Conservation (phyloP, 1,284 basidiomycete genomes). For the Tylopilus orsonianus region DNA sequence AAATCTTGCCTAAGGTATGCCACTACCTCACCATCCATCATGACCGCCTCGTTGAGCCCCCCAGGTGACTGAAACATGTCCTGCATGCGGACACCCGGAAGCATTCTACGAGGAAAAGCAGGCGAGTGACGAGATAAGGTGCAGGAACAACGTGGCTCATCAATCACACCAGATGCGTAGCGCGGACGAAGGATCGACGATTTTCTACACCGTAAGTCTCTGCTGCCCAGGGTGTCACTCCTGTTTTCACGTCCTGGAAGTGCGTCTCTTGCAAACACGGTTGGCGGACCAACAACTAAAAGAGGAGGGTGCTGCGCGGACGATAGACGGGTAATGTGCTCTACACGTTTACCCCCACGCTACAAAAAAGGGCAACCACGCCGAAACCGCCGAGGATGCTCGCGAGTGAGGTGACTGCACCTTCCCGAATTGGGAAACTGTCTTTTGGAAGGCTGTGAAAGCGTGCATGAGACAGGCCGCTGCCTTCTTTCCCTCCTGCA, state of each 20-base stretch:
- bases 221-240: conserved; percentile 1
- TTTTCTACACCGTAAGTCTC: conserved; percentile 68
- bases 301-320: background rate
- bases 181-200: conserved; percentile 89
- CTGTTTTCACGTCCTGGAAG: conserved; percentile 36
- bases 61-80: conserved; percentile 92
- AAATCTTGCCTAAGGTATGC: conserved; percentile 69
- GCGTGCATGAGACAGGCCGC: conserved; percentile 13
- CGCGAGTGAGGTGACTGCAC: conserved; percentile 66
- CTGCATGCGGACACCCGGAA: conserved; percentile 81
- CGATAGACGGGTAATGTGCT: conserved; percentile 3
- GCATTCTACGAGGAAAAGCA: conserved; percentile 80
- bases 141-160: background rate
- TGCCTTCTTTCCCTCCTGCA: conserved; percentile 14
- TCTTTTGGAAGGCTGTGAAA: conserved; percentile 66
- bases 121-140: conserved; percentile 39
- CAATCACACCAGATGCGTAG: conserved; percentile 64
- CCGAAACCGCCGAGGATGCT: conserved; percentile 83
- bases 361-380: conserved; percentile 84
- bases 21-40: background rate
- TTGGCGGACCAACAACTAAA: conserved; percentile 75
- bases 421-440: conserved; percentile 66
- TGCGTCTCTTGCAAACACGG: conserved; percentile 72
- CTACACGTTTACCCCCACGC: conserved; percentile 83
- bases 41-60: background rate